Base-by-base conservation (phyloP, 2,329 filamentous ascomycete genomes). In the Colletotrichum sp. region DNA sequence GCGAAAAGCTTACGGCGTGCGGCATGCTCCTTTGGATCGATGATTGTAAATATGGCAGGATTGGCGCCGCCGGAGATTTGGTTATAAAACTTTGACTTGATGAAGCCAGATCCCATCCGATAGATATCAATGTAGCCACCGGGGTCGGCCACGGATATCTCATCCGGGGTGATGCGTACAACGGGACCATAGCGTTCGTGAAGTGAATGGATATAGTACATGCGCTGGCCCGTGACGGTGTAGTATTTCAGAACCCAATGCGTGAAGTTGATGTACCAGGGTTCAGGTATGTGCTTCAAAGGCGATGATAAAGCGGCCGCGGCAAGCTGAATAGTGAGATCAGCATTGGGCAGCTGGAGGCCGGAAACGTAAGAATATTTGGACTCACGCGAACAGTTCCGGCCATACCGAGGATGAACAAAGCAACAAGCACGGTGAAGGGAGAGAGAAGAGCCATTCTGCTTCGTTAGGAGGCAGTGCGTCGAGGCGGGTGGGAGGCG, bases 1-100 rank as follows among this genome's bases (percentile, higher is more conserved):
- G 86, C 84, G 6, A 89, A 78, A 2, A 89, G 81, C 65, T 83
- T 81, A 15, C 87, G 83, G 4, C 59, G 59, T 1, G 43, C 58
- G 8, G 59, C 58, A n/a, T 73, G 71, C 24, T 27, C 38, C 21
- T 66, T 66, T 3, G 71, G 66, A 38, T 73, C 62, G 27, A 18
- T 51, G 2, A 66, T 73, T 0, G 67, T 62, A 8, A 73, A 73
- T 21, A 73, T 65, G 2, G 61, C 71, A 2, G 62, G 18, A 8
- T 47, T 62, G 8, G 36, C 21, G 15, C 33, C 34, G 13, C 66
- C 66, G 6, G 31, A 51, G n/a, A 73, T 34, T 4, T 66, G 58
- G 3, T 61, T 36, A 18, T 73, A 70, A 3, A 47, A 73, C 2
- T 54, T 36, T 7, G 59, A 47, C 43, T 73, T 73, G 15, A n/a